Base-by-base conservation (phyloP, 2,329 filamentous ascomycete species). In the Thielaviopsis musarum region DNA sequence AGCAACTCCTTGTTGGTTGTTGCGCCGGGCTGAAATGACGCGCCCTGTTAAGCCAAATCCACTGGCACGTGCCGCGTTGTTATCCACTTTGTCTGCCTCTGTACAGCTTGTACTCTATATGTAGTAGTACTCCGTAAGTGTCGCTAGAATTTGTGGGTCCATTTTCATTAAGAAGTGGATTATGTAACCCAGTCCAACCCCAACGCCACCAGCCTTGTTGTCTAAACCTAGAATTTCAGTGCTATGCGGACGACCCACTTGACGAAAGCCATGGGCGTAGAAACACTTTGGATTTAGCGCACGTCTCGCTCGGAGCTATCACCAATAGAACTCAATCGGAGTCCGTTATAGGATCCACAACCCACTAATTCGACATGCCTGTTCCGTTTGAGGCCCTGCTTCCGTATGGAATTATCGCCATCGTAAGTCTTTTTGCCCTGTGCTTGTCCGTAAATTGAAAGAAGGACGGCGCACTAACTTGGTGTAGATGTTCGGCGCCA, bases 381-480 rank as follows among this genome's bases (percentile, higher is more conserved):
- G 72, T 84, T 64, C 81, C 81, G 54, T 84, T 83, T 72, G 81
- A 84, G 71, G 73, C 80, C 56, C 68, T 84, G 64, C 74, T 84
- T 70, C 81, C 81, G 52, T 84, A 83, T 70, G 81, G 73, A 70
- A 83, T 84, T 75, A 79, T 84, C 70, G 70, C 80, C 66, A 74
- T 71, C 67, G 81, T 84, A 76, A 70, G 79, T 69, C 7, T 17
- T 45, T n/a, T n/a, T 49, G 22, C 56, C 57, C 55, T 52, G 28
- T n/a, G 61, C 55, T 58, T 56, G 38, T 62, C 51, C 57, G n/a
- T 48, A 2, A 17, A 59, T 59, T 4, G 9, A 41, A 38, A 22
- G 9, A 21, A 48, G 56, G 56, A 62, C 67, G 72, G 59, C 71
- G 59, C 54, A 21, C 45, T 56, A 64, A 58, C 22, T 17, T 15